These are phyloP conservation scores for Vitis riparia DNA, from an alignment of 164 flowering plant genomes.

Conservation along the genomic window DNA sequence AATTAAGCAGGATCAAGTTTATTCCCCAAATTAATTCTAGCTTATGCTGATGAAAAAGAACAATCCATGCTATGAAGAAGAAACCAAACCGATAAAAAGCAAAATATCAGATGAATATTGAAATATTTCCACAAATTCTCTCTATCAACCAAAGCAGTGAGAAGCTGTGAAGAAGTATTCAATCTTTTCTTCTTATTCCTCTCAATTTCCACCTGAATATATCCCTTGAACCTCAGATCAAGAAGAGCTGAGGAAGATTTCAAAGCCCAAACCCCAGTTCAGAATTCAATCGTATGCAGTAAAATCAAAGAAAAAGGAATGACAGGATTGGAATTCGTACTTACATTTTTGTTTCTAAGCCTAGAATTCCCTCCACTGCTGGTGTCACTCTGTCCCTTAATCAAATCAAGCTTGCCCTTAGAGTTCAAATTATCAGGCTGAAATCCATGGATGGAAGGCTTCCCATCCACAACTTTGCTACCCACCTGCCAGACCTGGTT, in stretches of 20 bases:
- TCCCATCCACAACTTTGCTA: constrained; percentile 25
- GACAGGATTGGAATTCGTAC: neutral
- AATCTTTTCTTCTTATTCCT: too few relatives aligned
- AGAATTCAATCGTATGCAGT: neutral
- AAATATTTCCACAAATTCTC: too few relatives aligned
- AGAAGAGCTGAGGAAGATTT: too few relatives aligned
- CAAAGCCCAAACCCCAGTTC: neutral
- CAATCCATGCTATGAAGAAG: constrained; percentile 2
- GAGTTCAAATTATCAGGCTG: constrained; percentile 42
- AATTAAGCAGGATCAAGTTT: too few relatives aligned
- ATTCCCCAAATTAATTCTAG: too few relatives aligned
- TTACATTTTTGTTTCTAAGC: constrained; percentile 40
- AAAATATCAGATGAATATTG: too few relatives aligned
- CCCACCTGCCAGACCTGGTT: constrained; percentile 50
- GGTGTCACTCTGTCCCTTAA: constrained; percentile 22
- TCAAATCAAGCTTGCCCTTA: constrained; percentile 46
- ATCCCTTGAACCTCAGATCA: too few relatives aligned
- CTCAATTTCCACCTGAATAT: too few relatives aligned
- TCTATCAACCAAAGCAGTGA: too few relatives aligned
- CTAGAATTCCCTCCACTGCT: constrained; percentile 12
- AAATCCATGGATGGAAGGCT: constrained; percentile 46
- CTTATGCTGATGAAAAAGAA: too few relatives aligned
- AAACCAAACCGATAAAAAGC: neutral
- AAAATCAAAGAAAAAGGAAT: neutral
- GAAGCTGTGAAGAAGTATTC: too few relatives aligned